Base-by-base conservation (phyloP, 106 monocot species). In the Platanthera zijinensis region DNA sequence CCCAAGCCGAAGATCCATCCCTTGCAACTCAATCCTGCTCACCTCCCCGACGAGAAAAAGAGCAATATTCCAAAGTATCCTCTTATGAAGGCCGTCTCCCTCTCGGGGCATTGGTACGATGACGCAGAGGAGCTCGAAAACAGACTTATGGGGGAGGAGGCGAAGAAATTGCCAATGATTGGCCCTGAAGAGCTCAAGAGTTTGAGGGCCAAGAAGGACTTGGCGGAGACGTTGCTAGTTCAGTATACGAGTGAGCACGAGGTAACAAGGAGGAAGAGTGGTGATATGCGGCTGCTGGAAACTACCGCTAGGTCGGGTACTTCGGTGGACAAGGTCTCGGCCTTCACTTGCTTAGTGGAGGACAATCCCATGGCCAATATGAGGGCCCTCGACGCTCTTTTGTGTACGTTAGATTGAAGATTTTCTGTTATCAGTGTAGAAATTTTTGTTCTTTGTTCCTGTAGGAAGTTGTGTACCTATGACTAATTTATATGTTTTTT, bases 351-450 rank as follows among this genome's bases (percentile, higher is more conserved):
- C 51, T 80, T 96, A 45, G 85, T 96, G 74, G 93, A 91, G 71
- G 96, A 96, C 56, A 93, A 96, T 75, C 92, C 96, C 2, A 86
- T 96, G 19, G 96, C 96, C 0, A 96, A 92, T 25, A 51, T 89
- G 52, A 83, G 90, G 78, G 78, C 96, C 1, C 82, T 96, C 0
- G 96, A 96, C 73, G 86, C 85, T 0, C 82, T 96, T 8, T 69
- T 96, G 17, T 81, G 95, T 93, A 67, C 88, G 92, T 85, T 66
- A 10, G 59, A 39, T 61, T 19, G 59, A 61, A 9, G 39, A 39
- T 30, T 30, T 30, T 39, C 13, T 39, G 10, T 67, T 67, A 64
- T 67, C 30, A 39, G 32, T 67, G 25, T 28, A 39, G 3, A 67
- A 67, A 12, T 39, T 67, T 67, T 9, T 18, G 2, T 28, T 9